Percentiles rank a stretch among this genome's conserved stretches.
Conservation (phyloP, 192 early-diverging fungal species). For the Coemansia aciculifera region DNA sequence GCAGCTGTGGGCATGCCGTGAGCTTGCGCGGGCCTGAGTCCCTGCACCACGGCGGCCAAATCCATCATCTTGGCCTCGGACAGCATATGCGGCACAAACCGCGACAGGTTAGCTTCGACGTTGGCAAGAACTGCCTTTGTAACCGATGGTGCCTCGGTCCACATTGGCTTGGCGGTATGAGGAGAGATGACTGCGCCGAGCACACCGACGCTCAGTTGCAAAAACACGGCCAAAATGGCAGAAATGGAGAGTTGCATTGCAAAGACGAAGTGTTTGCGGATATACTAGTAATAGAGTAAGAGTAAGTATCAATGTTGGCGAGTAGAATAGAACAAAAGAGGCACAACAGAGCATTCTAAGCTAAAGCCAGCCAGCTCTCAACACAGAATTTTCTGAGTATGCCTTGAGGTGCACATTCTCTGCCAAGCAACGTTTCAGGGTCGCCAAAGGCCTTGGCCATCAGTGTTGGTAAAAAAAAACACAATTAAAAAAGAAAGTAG, state of each 20-base stretch:
- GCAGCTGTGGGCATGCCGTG: neutral
- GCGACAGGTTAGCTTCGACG: constrained; percentile 43
- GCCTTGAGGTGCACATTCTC: neutral
- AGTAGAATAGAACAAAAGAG: neutral
- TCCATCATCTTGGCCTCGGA: constrained; percentile 18
- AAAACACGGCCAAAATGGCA: neutral
- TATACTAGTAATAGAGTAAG: neutral
- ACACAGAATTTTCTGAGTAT: neutral
- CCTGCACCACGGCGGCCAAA: constrained; percentile 8
- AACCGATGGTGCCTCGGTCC: neutral
- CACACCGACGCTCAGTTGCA: neutral
- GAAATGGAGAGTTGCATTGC: neutral
- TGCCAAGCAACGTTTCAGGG: constrained; percentile 8
- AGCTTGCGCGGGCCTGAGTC: neutral
- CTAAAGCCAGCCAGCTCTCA: neutral
- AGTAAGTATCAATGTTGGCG: neutral
- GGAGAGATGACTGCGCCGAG: neutral
- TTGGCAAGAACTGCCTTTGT: constrained; percentile 15
- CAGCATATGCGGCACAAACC: constrained; percentile 29
- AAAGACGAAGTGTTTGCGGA: neutral
- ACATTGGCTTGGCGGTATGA: neutral
- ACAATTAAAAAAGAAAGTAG: neutral
- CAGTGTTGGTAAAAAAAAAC: constrained; percentile 3
- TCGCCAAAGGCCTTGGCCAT: neutral
- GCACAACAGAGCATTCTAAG: neutral